Conservation (phyloP, 1,284 basidiomycete genomes). For the Porogramme epimiltina region DNA sequence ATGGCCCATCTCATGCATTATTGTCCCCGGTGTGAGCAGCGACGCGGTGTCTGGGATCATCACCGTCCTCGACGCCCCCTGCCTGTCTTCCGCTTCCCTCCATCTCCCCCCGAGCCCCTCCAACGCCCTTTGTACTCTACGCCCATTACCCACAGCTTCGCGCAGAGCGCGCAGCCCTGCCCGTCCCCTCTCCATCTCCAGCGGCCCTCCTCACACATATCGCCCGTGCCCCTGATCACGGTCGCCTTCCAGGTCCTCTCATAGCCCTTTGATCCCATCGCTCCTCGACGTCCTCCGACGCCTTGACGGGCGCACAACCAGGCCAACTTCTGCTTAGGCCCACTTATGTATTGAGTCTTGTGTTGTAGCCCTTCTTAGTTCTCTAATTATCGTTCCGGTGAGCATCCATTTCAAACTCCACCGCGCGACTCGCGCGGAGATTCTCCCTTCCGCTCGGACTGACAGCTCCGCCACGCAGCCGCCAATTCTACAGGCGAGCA, state of each 20-base stretch:
- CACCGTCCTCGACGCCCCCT: no score
- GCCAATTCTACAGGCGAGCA: constrained; percentile 27
- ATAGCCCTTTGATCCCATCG: constrained; percentile 27
- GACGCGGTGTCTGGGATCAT: no score
- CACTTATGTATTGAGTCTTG: constrained; percentile 26
- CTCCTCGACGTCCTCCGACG: constrained; percentile 16
- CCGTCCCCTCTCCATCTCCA: constrained; percentile 1
- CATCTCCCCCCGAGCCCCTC: no score
- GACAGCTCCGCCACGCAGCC: constrained; percentile 23
- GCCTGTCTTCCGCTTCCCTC: no score
- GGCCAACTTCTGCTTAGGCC: constrained; percentile 9
- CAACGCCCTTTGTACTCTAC: constrained; percentile 7
- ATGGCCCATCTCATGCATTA: no score
- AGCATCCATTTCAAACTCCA: constrained; percentile 12
- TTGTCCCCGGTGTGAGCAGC: no score
- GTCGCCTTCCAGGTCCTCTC: constrained; percentile 8
- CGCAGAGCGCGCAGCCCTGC: constrained; percentile 23
- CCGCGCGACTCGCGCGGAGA: constrained; percentile 22
- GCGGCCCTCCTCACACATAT: constrained; percentile 3
- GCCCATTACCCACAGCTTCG: constrained; percentile 15
- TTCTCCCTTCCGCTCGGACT: constrained; percentile 16
- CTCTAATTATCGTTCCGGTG: constrained; percentile 27
- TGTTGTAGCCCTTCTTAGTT: constrained; percentile 16
- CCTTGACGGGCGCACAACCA: constrained; percentile 8
- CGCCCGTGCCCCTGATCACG: constrained; percentile 12